Percentiles rank a stretch among this genome's conserved stretches.
Conservation (phyloP, 192 early-diverging fungal genomes). For the Phlyctochytrium planicorne region DNA sequence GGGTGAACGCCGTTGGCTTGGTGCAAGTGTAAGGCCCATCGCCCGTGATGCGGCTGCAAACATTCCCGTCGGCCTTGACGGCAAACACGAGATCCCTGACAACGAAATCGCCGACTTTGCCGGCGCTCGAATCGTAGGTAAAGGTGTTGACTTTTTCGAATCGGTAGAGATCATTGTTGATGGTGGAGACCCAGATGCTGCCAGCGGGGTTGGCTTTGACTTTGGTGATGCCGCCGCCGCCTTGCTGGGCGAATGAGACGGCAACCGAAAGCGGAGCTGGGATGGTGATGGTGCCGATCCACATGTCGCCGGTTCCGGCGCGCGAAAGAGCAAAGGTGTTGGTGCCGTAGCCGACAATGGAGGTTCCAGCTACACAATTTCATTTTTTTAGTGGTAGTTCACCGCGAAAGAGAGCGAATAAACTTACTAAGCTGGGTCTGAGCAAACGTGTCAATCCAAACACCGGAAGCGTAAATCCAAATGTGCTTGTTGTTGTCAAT, state of each 20-base stretch:
- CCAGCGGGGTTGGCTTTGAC: background rate
- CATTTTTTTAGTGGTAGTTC: background rate
- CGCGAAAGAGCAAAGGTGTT: background rate
- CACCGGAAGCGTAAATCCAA: background rate
- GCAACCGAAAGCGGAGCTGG: background rate
- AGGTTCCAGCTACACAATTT: background rate
- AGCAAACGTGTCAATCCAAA: background rate
- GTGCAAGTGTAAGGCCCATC: background rate
- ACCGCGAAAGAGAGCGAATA: background rate
- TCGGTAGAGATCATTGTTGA: background rate
- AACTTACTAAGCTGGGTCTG: background rate
- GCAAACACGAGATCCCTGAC: background rate
- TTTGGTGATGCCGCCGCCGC: background rate
- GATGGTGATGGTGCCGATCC: slow-evolving; percentile 2
- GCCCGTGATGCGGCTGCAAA: slow-evolving; percentile 1
- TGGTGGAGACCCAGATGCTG: background rate
- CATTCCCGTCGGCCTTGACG: background rate
- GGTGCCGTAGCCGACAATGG: background rate
- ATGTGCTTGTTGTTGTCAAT: background rate
- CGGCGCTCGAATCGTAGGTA: background rate
- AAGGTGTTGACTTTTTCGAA: background rate
- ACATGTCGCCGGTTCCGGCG: background rate
- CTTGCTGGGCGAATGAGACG: background rate
- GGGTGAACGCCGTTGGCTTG: background rate
- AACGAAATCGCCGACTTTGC: background rate